Base-by-base conservation (phyloP, 2,329 filamentous ascomycete genomes). In the Fusarium burgessii region DNA sequence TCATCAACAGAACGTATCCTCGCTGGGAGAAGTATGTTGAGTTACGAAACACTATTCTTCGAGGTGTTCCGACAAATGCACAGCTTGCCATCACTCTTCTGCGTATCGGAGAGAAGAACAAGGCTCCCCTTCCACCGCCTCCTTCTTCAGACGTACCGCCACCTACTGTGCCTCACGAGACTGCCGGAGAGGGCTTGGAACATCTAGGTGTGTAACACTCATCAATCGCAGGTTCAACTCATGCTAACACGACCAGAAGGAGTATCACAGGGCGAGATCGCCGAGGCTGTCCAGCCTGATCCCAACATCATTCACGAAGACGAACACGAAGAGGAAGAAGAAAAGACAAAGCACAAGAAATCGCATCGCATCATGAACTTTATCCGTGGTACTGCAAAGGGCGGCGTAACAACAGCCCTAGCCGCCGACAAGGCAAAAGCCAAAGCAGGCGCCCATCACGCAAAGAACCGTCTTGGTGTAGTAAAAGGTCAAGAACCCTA, bases 1-100 rank as follows among this genome's bases (percentile, higher is more conserved):
- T 88, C 72, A 80, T 93, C 32, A 91, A 93, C 78, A 82, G 80
- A 17, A 84, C 84, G 10, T 87, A 90, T 72, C 93, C 93, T 2
- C 83, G 90, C 72, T 96, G 93, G 93, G 86, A 93, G 75, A 92
- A 91, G 72, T 83, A 93, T 10, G 83, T 95, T 18, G 90, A 94
- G 74, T 81, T 94, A 14, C 87, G 91, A 51, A 94, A 94, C 73
- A 93, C 92, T 0, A 78, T 96, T 2, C 88, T 97, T 54, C 93
- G 92, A 77, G 93, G 93, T 5, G 90, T 96, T 0, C 94, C 94
- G 2, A 97, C 93, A 3, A 96, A 97, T 77, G 93, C 93, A 6
- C 94, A 97, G 77, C 87, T 97, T 20, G 90, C 93, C 0, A 83
- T 97, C 32, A 97, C 93, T 0, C 85, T 97, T 3, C 88, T 97